These are phyloP conservation scores for Leptographium galeiforme DNA, from an alignment of 2,329 filamentous ascomycete genomes.

Conservation along the genomic window DNA sequence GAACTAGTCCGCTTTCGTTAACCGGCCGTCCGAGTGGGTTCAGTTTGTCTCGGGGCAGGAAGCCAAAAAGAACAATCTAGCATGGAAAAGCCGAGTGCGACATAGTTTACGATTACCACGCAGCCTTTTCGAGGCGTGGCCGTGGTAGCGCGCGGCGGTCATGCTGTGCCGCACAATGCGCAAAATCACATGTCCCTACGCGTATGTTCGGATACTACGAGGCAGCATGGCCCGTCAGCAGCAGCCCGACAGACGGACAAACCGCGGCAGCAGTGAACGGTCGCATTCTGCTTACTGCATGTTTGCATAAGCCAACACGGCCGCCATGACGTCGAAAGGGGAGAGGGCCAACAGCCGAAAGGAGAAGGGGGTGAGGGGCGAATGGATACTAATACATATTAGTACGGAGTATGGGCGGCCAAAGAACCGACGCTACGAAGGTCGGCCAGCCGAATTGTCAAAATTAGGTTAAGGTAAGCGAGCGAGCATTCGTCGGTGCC, in stretches of 20 bases:
- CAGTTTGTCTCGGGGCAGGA: not conserved
- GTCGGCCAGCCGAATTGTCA: not conserved
- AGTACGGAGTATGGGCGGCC: too few species aligned
- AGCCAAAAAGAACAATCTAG: not conserved
- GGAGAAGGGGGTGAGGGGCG: not conserved
- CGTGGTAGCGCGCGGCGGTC: not conserved
- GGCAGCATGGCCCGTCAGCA: not conserved
- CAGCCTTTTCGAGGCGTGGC: too few species aligned
- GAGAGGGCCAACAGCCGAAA: not conserved
- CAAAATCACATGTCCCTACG: not conserved
- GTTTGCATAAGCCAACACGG: not conserved
- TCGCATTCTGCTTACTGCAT: not conserved
- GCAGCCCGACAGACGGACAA: too few species aligned
- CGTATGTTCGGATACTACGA: not conserved
- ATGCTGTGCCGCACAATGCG: not conserved
- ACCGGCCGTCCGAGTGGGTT: too few species aligned
- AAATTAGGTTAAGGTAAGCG: constrained; percentile 7
- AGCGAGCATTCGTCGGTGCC: not conserved
- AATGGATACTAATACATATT: not conserved
- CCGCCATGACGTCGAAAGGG: not conserved
- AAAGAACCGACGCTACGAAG: too few species aligned
- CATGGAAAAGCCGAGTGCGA: not conserved
- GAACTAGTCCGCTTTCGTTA: too few species aligned
- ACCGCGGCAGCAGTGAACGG: not conserved
- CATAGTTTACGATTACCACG: not conserved